A percentile compares a stretch with the other conserved stretches of the same genome.
Evolutionary conservation across 2,329 filamentous ascomycete genomes (phyloP).

Genomic region (Xylaria hypoxylon): DNA sequence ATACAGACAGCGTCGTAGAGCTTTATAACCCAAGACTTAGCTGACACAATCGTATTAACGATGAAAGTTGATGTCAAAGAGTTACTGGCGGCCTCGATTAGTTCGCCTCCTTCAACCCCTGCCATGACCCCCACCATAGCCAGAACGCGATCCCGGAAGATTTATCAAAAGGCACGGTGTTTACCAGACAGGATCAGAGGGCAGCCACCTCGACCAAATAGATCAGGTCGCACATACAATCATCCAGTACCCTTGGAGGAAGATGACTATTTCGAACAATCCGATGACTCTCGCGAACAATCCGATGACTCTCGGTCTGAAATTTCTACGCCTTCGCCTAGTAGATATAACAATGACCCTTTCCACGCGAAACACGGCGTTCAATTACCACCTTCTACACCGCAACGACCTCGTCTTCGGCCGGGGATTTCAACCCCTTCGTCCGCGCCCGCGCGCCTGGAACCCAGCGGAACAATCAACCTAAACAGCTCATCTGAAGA

Average conservation of each 20-base stretch:
- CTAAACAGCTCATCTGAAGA: slow-evolving; percentile 2
- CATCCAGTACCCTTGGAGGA: neutral
- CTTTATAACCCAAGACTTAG: neutral
- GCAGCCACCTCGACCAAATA: neutral
- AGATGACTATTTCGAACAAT: neutral
- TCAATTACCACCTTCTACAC: neutral
- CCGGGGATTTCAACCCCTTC: neutral
- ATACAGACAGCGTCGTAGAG: neutral
- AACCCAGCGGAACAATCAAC: neutral
- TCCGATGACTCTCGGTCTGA: too few species aligned
- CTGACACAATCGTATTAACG: neutral
- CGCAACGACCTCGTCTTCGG: neutral
- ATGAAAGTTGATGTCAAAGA: neutral
- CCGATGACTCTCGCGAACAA: neutral
- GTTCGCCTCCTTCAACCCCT: neutral
- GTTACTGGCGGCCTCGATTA: neutral
- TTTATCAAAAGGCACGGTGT: neutral
- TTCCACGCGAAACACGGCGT: neutral
- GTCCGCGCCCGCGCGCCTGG: slow-evolving; percentile 13
- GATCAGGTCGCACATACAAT: too few species aligned
- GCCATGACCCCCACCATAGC: neutral
- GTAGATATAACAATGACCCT: neutral
- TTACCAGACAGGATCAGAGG: neutral
- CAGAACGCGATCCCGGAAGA: neutral
- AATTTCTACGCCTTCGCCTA: neutral